These are phyloP conservation scores for Cryptococcus sp. DNA, from an alignment of 1,284 basidiomycete genomes.

Conservation along the genomic window DNA sequence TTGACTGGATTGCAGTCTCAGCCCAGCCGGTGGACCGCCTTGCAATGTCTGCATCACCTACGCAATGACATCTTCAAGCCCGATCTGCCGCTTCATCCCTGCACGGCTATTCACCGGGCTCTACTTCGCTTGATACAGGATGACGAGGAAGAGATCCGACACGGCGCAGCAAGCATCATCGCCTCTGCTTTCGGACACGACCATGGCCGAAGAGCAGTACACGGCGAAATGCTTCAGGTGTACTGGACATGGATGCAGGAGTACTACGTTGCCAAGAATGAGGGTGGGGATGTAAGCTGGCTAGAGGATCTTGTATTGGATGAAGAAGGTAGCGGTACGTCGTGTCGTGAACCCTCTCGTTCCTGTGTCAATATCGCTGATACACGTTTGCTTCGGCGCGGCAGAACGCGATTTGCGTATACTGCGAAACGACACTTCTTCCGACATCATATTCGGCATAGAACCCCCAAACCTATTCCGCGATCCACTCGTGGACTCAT, in stretches of 20 bases:
- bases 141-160: conserved; percentile 46
- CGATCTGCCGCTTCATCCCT: not conserved
- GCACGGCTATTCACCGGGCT: conserved; percentile 21
- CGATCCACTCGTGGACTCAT: conserved; percentile 34
- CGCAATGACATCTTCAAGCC: conserved; percentile 13
- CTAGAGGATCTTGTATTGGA: conserved; percentile 21
- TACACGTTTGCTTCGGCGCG: not conserved
- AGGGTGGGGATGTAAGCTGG: conserved; percentile 21
- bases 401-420: conserved; percentile 17
- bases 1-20: conserved; percentile 27
- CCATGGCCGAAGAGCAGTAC: conserved; percentile 18
- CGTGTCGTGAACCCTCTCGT: not conserved
- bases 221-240: conserved; percentile 28
- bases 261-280: not conserved
- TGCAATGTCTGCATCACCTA: conserved; percentile 26
- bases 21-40: conserved; percentile 30
- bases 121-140: conserved; percentile 43
- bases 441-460: conserved; percentile 43
- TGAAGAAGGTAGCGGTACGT: conserved; percentile 25
- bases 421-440: conserved; percentile 2
- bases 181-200: conserved; percentile 16
- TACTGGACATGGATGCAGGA: conserved; percentile 38
- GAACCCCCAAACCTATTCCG: conserved; percentile 51
- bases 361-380: not conserved
- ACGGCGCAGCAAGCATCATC: conserved; percentile 31